Percentiles rank a stretch among this genome's conserved stretches.
Evolutionary conservation across 108 stramenopile species (phyloP).

Genomic region (Cylindrotheca fusiformis): DNA sequence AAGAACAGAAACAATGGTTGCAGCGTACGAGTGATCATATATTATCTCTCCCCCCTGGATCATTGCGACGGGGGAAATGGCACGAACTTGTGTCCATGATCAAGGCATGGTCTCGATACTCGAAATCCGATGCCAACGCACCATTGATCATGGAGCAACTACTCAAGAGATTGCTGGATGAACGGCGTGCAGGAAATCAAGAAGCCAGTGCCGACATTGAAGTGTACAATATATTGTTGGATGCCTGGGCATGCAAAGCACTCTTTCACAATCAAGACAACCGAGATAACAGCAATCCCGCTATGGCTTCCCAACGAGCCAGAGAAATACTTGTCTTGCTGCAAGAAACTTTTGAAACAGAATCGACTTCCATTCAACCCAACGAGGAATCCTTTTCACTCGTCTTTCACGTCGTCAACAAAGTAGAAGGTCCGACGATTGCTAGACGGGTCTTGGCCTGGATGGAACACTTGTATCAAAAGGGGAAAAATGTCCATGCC

Average conservation of each 20-base stretch:
- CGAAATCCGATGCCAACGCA: conserved; percentile 32
- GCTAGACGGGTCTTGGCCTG: conserved; percentile 30
- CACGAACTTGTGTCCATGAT: conserved; percentile 54
- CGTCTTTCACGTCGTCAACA: conserved; percentile 32
- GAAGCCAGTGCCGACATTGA: conserved; percentile 18
- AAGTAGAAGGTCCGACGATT: conserved; percentile 23
- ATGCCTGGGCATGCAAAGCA: conserved; percentile 44
- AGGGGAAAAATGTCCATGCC: conserved; percentile 27
- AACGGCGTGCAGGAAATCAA: conserved; percentile 20
- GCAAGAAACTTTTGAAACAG: conserved; percentile 31
- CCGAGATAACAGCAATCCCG: too few species aligned
- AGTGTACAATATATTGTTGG: conserved; percentile 37
- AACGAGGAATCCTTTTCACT: conserved; percentile 23
- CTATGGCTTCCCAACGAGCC: conserved; percentile 33
- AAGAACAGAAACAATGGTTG: conserved; percentile 24
- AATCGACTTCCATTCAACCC: conserved; percentile 13
- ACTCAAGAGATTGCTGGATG: conserved; percentile 36
- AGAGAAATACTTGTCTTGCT: conserved; percentile 33
- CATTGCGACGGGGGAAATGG: conserved; percentile 47
- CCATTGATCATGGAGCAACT: conserved; percentile 38
- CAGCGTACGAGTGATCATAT: conserved; percentile 25
- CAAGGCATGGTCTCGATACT: conserved; percentile 32
- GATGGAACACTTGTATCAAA: conserved; percentile 36
- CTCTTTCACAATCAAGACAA: conserved; percentile 16
- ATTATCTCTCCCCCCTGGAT: conserved; percentile 20